Evolutionary conservation across 2,329 filamentous ascomycete genomes (phyloP), one percentile per base, ranked within the genome.

Genomic region (Blastomyces parvus): DNA sequence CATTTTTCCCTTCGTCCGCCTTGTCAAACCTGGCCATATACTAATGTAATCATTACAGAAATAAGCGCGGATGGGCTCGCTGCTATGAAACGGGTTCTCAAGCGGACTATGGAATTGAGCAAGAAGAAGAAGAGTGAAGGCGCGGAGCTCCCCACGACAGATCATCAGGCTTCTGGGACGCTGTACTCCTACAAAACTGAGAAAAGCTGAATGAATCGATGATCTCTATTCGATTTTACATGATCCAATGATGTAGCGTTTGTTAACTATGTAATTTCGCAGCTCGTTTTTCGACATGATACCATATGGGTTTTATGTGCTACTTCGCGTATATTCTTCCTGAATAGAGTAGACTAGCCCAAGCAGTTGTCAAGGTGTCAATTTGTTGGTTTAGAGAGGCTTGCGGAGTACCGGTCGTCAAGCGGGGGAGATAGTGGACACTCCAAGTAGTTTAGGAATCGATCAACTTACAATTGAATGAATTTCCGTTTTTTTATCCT

Each of bases 11-110:
- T 59, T 22, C 59, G 44, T 27, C 40, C 27, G 14, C 42, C n/a
- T n/a, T 46, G 50, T 33, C 57, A 33, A 63, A 30, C 22, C 27
- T 33, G 72, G 73, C 7, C 14, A 17, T 9, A 5, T 17, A 30
- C 38, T 74, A 80, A 38, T 64, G 63, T 44, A 13, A 33, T 52
- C n/a, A 30, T 25, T 56, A 64, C 46, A 68, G 67, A 81, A 83
- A 62, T 78, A 78, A 52, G 81, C 80, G 68, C 70, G 11, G 72
- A 73, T 40, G 73, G 70, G 7, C 65, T 74, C 33, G 61, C 64
- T 59, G 66, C 63, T 61, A 61, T 75, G 58, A 70, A 66, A 40
- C 66, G 66, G 58, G 69, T 71, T 9, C 71, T 74, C 70, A 69
- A 72, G 62, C 48, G 17, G 38, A 48, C 38, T 42, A 59, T 59